Conservation (phyloP, 169 alveolate genomes). For the Eimeria acervulina region DNA sequence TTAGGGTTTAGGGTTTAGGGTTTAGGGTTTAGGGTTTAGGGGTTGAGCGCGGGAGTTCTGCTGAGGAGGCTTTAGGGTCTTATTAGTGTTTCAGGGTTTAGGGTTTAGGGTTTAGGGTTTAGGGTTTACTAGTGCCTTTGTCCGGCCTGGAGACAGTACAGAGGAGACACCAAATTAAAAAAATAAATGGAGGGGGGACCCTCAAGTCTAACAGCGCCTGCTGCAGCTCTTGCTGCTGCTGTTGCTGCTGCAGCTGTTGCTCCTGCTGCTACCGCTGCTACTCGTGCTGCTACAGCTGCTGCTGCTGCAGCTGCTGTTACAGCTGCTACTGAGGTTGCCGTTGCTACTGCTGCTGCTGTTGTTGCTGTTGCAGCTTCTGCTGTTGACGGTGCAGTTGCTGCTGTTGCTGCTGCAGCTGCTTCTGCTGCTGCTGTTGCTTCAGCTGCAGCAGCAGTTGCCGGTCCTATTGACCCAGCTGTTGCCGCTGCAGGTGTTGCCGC, state of each 20-base stretch:
- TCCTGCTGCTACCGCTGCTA: not conserved
- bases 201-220: not conserved
- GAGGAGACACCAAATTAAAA: no score
- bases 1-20: not conserved
- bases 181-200: no score
- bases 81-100: no score
- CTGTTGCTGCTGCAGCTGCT: not conserved
- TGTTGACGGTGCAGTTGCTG: not conserved
- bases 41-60: no score
- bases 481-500: not conserved
- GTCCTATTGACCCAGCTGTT: not conserved
- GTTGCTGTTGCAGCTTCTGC: not conserved
- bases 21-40: no score
- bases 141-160: no score
- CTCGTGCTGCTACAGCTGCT: not conserved
- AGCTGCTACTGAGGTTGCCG: not conserved
- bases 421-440: not conserved
- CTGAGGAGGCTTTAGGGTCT: no score
- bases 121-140: no score
- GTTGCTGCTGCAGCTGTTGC: not conserved
- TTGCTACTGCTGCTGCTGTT: not conserved
- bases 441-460: not conserved
- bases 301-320: not conserved
- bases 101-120: not conserved
- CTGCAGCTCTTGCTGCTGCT: not conserved